Conservation (phyloP, 2,329 filamentous ascomycete species). For the Penicillium sp. region DNA sequence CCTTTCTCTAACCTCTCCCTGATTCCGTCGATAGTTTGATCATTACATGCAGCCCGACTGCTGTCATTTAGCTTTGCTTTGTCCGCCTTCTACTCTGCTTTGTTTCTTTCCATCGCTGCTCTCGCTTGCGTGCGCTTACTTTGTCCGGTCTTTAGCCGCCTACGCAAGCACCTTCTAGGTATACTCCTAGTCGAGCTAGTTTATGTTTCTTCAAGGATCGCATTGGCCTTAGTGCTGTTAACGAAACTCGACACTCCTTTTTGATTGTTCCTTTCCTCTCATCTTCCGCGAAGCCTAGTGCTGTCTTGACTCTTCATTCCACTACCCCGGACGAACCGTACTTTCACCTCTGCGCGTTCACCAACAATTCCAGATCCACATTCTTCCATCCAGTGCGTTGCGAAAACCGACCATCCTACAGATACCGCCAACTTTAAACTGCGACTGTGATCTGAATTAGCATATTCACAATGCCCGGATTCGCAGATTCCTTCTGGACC, state of each 20-base stretch:
- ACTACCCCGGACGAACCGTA: slow-evolving; percentile 6
- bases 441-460: not conserved
- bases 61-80: not conserved
- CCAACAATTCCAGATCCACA: not conserved
- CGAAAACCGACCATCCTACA: not conserved
- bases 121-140: slow-evolving; percentile 9
- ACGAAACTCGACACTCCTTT: slow-evolving; percentile 20
- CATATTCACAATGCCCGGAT: slow-evolving; percentile 73
- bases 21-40: slow-evolving; percentile 3
- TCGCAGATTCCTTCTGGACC: slow-evolving; percentile 97
- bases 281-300: not conserved
- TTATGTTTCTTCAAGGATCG: slow-evolving; percentile 19
- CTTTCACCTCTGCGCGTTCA: slow-evolving; percentile 2
- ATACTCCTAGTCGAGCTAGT: slow-evolving; percentile 19
- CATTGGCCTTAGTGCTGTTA: slow-evolving; percentile 13
- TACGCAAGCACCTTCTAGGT: slow-evolving; percentile 20
- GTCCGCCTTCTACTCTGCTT: slow-evolving; percentile 1
- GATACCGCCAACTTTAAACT: not conserved
- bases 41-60: slow-evolving; percentile 5
- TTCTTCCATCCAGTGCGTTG: not conserved
- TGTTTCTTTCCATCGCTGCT: not conserved
- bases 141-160: slow-evolving; percentile 22
- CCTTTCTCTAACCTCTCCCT: slow-evolving; percentile 17
- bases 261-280: not conserved
- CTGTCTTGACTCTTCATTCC: not conserved